A percentile compares a stretch with the other conserved stretches of the same genome.
phyloP scores from a whole-genome alignment of 768 basidiomycete genomes.

The Lentinus brumalis region DNA sequence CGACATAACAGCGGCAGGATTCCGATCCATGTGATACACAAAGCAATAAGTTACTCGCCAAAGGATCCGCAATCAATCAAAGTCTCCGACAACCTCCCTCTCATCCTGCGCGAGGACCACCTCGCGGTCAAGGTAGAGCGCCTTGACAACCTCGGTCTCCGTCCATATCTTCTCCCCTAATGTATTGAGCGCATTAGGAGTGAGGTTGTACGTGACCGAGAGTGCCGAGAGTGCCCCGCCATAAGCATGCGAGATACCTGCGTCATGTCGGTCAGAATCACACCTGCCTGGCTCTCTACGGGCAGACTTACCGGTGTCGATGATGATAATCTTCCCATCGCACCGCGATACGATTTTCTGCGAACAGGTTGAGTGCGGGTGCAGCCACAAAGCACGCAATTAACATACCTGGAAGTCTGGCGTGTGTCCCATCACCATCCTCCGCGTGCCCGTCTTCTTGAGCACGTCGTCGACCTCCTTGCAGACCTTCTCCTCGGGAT shows the following conservation, averaged over 20 bases:
- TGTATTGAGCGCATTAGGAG: constrained; percentile 47
- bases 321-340: constrained; percentile 90
- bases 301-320: constrained; percentile 75
- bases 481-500: constrained; percentile 71
- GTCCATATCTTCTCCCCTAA: constrained; percentile 44
- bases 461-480: constrained; percentile 69
- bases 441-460: constrained; percentile 73
- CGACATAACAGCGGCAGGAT: background rate
- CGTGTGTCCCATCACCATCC: constrained; percentile 97
- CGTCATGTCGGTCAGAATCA: background rate
- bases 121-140: constrained; percentile 57
- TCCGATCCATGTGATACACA: background rate
- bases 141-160: constrained; percentile 67
- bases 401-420: constrained; percentile 81
- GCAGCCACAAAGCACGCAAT: too few species aligned
- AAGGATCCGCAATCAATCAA: constrained; percentile 1
- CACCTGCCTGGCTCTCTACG: background rate
- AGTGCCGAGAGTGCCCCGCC: constrained; percentile 91
- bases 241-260: constrained; percentile 94
- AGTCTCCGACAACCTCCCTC: constrained; percentile 26
- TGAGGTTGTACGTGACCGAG: constrained; percentile 82
- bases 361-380: background rate
- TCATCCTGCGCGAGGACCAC: constrained; percentile 52
- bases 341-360: constrained; percentile 85
- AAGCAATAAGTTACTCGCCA: constrained; percentile 12